Evolutionary conservation across 495 filamentous ascomycete genomes (phyloP), one percentile per base, ranked within the genome.

Genomic region (Podospora pseudoanserina): DNA sequence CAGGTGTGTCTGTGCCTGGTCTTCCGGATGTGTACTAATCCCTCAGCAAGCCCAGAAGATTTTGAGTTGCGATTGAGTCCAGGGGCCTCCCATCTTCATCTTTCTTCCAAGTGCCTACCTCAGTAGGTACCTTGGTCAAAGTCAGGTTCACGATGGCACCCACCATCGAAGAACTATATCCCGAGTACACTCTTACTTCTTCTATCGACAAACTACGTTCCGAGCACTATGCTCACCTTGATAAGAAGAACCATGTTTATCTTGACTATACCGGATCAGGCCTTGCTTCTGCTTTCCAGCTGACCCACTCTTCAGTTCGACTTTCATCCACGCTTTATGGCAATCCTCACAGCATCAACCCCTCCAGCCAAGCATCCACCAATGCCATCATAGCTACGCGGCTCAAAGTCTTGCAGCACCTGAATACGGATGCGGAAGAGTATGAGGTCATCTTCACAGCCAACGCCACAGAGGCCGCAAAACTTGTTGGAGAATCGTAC

Each of bases 401-500:
- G 13, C 68, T 74, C 2, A 79, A 79, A 19, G 75, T 85, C 18
- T 80, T 90, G 0, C 59, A 71, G 2, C 84, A 88, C 76, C 84
- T 90, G 68, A 82, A 83, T 59, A 86, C 87, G 3, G 78, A 81
- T 32, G 82, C 85, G 0, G 78, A 81, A 20, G 78, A 88, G 26
- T 90, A 87, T 72, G 84, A 86, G 60, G 77, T 90, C 9, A 78
- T 90, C n/a, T 90, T 90, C 73, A 86, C 86, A 0, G 72, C 82
- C 6, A 90, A 90, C 70, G 86, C 87, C 13, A 87, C 87, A 0
- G 84, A 82, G 1, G 86, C 82, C 1, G 85, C 88, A 68, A 84
- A 86, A 66, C 70, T 89, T 16, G 87, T 89, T 2, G 78, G 76
- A 9, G 85, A 87, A 20, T 78, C 79, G 20, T 84, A 79, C 59